Conservation (phyloP, 2,329 filamentous ascomycete genomes). For the Fusarium nematophilum region DNA sequence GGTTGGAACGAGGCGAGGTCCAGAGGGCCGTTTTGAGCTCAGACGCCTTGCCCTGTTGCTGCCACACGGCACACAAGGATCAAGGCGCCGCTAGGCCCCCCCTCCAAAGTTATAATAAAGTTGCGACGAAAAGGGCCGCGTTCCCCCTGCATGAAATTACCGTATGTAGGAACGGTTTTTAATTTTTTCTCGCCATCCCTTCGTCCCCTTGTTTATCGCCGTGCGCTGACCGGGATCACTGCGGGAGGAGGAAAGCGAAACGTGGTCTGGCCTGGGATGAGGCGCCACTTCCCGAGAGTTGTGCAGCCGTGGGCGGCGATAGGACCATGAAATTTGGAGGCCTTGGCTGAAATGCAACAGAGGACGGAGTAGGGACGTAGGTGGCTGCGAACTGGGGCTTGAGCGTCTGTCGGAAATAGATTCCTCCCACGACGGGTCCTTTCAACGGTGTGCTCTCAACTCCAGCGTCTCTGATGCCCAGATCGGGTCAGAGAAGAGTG, state of each 20-base stretch:
- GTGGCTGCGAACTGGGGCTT: constrained; percentile 14
- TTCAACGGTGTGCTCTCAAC: no score
- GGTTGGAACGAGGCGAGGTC: no score
- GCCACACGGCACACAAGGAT: not conserved
- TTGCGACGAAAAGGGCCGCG: constrained; percentile 21
- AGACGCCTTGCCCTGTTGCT: not conserved
- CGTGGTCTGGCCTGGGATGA: constrained; percentile 23
- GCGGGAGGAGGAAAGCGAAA: constrained; percentile 9
- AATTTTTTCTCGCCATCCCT: not conserved
- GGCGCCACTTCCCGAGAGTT: constrained; percentile 19
- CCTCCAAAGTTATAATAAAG: constrained; percentile 8
- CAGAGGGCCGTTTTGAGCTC: no score
- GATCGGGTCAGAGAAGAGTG: no score
- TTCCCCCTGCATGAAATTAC: constrained; percentile 38
- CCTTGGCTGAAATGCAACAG: no score
- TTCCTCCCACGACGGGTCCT: not conserved
- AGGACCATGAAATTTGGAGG: not conserved
- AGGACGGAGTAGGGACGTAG: not conserved
- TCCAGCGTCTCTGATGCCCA: no score
- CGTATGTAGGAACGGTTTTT: constrained; percentile 9
- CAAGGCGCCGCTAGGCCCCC: constrained; percentile 2
- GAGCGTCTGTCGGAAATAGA: constrained; percentile 12
- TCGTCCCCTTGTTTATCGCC: constrained; percentile 10
- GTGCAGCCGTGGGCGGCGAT: constrained; percentile 25
- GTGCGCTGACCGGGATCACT: constrained; percentile 7